Base-by-base conservation (phyloP, 352 stramenopile species). In the Phytophthora brassicae region DNA sequence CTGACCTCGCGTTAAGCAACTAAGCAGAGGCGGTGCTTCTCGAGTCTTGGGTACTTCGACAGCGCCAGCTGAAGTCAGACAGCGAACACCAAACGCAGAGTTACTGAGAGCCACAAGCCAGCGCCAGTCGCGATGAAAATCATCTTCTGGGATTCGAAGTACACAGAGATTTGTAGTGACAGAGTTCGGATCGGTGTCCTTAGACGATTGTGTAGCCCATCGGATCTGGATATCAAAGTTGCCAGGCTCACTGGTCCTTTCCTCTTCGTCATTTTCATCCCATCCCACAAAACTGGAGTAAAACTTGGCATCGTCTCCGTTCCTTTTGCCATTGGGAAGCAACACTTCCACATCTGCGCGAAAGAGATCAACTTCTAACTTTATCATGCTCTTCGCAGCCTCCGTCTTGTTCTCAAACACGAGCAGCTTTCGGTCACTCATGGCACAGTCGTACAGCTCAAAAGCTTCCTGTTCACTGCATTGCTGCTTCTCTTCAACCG, bases 61-160 rank as follows among this genome's bases (percentile, higher is more conserved):
- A 12, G n/a, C 28, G 20, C 28, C 47, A 44, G 2, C 22, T 16
- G 70, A 67, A 33, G 72, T 77, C 23, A 64, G 29, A 39, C 77
- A 88, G 16, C 62, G 56, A 13, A 86, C 44, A 42, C 79, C 81
- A 20, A 77, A 79, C 23, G 58, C 68, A 20, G 63, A 70, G 60
- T 90, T 90, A 52, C 77, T 86, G 22, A 90, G 36, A 1, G 77
- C 77, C 4, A 74, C 74, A 31, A 90, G 66, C 82, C 82, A 92
- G 59, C 70, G 74, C 82, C 82, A 92, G 42, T 89, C 71, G 16
- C 55, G 61, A 31, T 74, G 60, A 49, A 89, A 57, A 23, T 86
- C 72, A 19, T 78, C 67, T 20, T 81, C 68, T 5, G 72, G 70
- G 31, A 90, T 85, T 7, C 75, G 79, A 48, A 90, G 66, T 19